Conservation (phyloP, 1,284 basidiomycete species). For the Sanghuangporus baumii region DNA sequence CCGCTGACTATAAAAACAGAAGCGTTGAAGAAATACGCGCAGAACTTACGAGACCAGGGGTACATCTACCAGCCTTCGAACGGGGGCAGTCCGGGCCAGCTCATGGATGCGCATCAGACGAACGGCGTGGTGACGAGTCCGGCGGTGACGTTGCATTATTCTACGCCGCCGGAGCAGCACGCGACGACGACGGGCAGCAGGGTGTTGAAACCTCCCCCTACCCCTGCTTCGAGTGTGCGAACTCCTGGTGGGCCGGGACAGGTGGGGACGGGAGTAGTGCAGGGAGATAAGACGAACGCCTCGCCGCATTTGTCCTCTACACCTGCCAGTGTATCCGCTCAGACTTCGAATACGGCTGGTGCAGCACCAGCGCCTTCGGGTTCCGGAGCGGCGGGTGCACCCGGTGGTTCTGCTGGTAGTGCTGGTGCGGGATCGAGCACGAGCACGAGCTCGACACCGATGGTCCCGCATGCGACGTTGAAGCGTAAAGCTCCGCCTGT, state of each 20-base stretch:
- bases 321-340: constrained; percentile 22
- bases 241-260: not conserved
- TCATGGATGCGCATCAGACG: constrained; percentile 17
- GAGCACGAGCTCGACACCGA: constrained; percentile 34
- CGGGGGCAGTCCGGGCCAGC: not conserved
- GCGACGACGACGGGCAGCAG: constrained; percentile 18
- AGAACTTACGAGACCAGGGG: constrained; percentile 37
- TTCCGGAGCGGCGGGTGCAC: no score
- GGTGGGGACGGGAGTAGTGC: not conserved
- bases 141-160: constrained; percentile 34
- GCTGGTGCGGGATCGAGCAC: constrained; percentile 22
- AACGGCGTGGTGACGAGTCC: constrained; percentile 23
- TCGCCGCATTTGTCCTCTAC: constrained; percentile 46
- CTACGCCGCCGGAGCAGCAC: constrained; percentile 12
- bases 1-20: constrained; percentile 26
- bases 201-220: not conserved
- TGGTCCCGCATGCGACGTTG: constrained; percentile 46
- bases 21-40: constrained; percentile 39
- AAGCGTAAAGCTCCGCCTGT: not conserved
- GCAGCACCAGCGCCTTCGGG: constrained; percentile 9
- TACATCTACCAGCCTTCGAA: constrained; percentile 16
- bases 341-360: constrained; percentile 30
- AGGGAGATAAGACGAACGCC: constrained; percentile 31
- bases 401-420: no score
- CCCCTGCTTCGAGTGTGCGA: not conserved